A percentile compares a stretch with the other conserved stretches of the same genome.
phyloP scores from a whole-genome alignment of 192 early-diverging fungal species.

The Backusella parvicylindrica region DNA sequence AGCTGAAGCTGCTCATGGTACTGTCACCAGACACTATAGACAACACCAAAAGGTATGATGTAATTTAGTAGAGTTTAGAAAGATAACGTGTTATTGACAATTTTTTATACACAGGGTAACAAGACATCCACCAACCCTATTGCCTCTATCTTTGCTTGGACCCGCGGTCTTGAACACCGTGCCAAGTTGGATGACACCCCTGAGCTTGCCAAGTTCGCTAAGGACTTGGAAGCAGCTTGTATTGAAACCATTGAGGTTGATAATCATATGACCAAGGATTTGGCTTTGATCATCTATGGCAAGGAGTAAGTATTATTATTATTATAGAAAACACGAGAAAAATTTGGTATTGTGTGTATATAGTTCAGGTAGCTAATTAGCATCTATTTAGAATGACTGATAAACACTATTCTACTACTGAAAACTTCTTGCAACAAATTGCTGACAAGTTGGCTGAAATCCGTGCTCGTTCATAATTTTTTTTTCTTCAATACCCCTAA shows the following conservation, averaged over 20 bases:
- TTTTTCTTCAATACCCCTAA: not conserved
- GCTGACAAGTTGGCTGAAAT: slow-evolving; percentile 45
- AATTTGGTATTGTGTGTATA: not conserved
- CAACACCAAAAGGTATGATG: slow-evolving; percentile 81
- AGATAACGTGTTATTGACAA: not conserved
- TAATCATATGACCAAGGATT: slow-evolving; percentile 96
- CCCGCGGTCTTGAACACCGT: slow-evolving; percentile 91
- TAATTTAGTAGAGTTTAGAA: not conserved
- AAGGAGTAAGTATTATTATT: slow-evolving; percentile 54
- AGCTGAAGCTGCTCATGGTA: slow-evolving; percentile 97
- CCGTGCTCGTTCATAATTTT: slow-evolving; percentile 17
- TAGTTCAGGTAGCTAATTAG: not conserved
- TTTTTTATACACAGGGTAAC: slow-evolving; percentile 50
- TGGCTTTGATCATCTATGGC: slow-evolving; percentile 93
- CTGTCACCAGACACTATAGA: slow-evolving; percentile 91
- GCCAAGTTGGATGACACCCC: slow-evolving; percentile 88
- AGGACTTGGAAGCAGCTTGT: slow-evolving; percentile 83
- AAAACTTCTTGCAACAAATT: slow-evolving; percentile 86
- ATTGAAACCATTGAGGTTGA: slow-evolving; percentile 82
- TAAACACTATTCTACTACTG: slow-evolving; percentile 83
- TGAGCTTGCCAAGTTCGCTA: slow-evolving; percentile 69
- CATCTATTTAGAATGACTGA: slow-evolving; percentile 49
- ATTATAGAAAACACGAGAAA: not conserved
- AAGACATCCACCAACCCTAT: slow-evolving; percentile 97
- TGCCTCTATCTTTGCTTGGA: slow-evolving; percentile 95